Conservation (phyloP, 169 alveolate species). For the Cryptosporidium baileyi region DNA sequence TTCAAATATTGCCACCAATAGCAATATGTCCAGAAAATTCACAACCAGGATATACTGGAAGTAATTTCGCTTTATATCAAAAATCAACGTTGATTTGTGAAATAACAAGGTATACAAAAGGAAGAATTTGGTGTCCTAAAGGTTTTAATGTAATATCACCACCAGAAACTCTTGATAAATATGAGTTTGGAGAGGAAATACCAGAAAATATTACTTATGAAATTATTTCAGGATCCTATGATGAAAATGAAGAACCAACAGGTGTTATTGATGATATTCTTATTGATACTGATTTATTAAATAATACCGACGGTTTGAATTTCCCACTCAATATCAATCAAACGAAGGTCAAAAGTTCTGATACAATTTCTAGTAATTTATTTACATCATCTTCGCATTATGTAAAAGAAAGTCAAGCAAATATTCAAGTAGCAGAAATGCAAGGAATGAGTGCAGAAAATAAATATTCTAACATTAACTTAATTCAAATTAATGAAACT, state of each 20-base stretch:
- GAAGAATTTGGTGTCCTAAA: conserved; percentile 67
- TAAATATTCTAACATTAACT: neutral
- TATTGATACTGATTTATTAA: neutral
- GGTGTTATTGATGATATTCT: neutral
- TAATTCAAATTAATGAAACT: neutral
- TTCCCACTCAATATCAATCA: neutral
- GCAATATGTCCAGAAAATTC: conserved; percentile 48
- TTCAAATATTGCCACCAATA: conserved; percentile 55
- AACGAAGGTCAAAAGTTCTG: neutral
- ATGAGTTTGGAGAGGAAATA: conserved; percentile 61
- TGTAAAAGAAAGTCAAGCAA: conserved; percentile 51
- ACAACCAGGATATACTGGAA: conserved; percentile 3
- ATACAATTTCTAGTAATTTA: neutral
- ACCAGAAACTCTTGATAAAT: conserved; percentile 58
- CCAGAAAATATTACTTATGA: conserved; percentile 16
- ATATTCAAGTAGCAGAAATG: conserved; percentile 25
- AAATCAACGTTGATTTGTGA: conserved; percentile 5
- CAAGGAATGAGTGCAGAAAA: conserved; percentile 30
- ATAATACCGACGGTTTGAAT: neutral
- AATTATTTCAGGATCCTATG: conserved; percentile 7
- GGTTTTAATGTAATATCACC: conserved; percentile 56
- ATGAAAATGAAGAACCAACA: neutral
- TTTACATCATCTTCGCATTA: conserved; percentile 13
- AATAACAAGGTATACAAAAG: conserved; percentile 11
- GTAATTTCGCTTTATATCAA: conserved; percentile 42